A percentile compares a stretch with the other conserved stretches of the same genome.
These are phyloP conservation scores for Lactifluus echinatus DNA, from an alignment of 768 basidiomycete genomes.

Conservation along the genomic window DNA sequence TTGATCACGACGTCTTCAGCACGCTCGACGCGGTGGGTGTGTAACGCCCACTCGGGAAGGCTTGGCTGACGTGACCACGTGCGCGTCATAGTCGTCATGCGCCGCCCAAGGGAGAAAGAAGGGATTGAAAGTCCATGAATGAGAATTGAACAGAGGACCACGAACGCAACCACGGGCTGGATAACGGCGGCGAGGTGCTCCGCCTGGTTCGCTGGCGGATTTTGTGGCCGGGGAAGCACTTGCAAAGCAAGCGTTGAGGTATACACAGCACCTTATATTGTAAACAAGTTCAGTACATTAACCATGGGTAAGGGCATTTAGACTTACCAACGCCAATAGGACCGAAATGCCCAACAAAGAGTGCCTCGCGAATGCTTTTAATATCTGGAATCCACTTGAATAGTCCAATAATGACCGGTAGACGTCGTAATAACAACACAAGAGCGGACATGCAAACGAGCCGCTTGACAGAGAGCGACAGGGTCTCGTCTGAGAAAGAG, in stretches of 20 bases:
- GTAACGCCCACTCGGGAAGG: slow-evolving; percentile 77
- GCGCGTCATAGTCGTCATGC: slow-evolving; percentile 84
- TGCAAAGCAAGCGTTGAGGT: slow-evolving; percentile 76
- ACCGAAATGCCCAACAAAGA: slow-evolving; percentile 95
- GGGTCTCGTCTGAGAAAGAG: slow-evolving; percentile 54
- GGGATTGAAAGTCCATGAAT: slow-evolving; percentile 91
- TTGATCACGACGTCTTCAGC: slow-evolving; percentile 81
- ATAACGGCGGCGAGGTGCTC: slow-evolving; percentile 66
- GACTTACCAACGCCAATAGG: slow-evolving; percentile 67
- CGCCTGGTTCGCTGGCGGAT: slow-evolving; percentile 46
- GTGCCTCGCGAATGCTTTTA: slow-evolving; percentile 86
- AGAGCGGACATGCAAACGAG: slow-evolving; percentile 76
- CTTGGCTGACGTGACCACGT: slow-evolving; percentile 75
- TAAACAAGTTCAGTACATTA: background rate
- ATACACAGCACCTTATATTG: slow-evolving; percentile 70
- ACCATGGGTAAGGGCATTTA: background rate
- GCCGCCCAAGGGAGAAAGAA: slow-evolving; percentile 83
- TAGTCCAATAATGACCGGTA: slow-evolving; percentile 75
- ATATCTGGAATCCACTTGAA: slow-evolving; percentile 95
- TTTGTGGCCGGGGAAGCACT: slow-evolving; percentile 40
- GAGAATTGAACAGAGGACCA: slow-evolving; percentile 87
- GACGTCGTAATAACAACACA: slow-evolving; percentile 71
- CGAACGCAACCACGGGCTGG: slow-evolving; percentile 89
- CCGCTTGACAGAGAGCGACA: slow-evolving; percentile 75
- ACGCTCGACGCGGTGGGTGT: slow-evolving; percentile 59